Percentiles rank a stretch among this genome's conserved stretches.
phyloP scores from a whole-genome alignment of 345 rosid species.

The Citropsis articulata region DNA sequence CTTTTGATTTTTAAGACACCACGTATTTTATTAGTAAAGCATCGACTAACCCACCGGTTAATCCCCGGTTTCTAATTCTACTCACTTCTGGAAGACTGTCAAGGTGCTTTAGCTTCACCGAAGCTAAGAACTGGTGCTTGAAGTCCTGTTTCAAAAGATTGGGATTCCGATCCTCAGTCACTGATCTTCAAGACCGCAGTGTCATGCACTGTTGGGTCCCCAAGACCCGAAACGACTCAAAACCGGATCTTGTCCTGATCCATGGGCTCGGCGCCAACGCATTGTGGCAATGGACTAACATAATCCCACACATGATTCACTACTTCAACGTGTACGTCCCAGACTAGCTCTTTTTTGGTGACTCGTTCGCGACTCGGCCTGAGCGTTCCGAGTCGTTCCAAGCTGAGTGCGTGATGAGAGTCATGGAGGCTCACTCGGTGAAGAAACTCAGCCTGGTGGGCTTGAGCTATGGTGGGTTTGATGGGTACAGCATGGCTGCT shows the following conservation, averaged over 20 bases:
- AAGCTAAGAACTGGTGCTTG: slow-evolving; percentile 44
- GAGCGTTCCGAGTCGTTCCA: slow-evolving; percentile 75
- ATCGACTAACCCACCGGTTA: too few relatives aligned
- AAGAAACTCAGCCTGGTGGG: slow-evolving; percentile 58
- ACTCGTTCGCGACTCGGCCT: slow-evolving; percentile 64
- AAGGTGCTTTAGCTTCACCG: slow-evolving; percentile 65
- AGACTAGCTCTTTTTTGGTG: slow-evolving; percentile 75
- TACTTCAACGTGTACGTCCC: slow-evolving; percentile 69
- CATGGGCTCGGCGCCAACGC: slow-evolving; percentile 81
- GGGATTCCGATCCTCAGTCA: slow-evolving; percentile 58
- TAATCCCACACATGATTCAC: slow-evolving; percentile 35
- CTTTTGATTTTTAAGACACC: too few relatives aligned
- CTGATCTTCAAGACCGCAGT: slow-evolving; percentile 73
- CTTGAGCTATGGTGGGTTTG: slow-evolving; percentile 84
- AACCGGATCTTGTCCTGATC: slow-evolving; percentile 71
- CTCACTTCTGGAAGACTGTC: slow-evolving; percentile 30
- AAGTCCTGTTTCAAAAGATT: slow-evolving; percentile 41
- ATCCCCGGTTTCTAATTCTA: background rate
- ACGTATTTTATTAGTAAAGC: too few relatives aligned
- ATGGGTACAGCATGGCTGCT: slow-evolving; percentile 72
- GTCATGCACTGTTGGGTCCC: slow-evolving; percentile 87
- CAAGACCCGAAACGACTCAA: slow-evolving; percentile 28
- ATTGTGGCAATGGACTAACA: slow-evolving; percentile 75
- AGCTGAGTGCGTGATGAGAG: slow-evolving; percentile 63
- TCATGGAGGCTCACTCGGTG: slow-evolving; percentile 54